These are phyloP conservation scores for Echinosophora koreensis DNA, from an alignment of 306 rosid genomes.

Conservation along the genomic window DNA sequence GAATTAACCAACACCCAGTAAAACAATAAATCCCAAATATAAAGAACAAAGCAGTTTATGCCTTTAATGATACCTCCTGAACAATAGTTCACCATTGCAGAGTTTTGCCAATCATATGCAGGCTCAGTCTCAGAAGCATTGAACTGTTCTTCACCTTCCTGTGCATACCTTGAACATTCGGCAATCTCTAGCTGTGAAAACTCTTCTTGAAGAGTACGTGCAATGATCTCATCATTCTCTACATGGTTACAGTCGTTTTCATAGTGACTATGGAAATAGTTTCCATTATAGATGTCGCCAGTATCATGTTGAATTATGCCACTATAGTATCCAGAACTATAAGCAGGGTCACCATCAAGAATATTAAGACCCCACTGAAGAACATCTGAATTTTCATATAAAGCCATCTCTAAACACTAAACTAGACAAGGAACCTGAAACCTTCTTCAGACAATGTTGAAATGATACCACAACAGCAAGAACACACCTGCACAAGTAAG, in stretches of 20 bases:
- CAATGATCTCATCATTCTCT: constrained; percentile 82
- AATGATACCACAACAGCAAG: constrained; percentile 38
- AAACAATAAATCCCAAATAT: constrained; percentile 7
- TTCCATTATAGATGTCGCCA: constrained; percentile 50
- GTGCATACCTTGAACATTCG: constrained; percentile 55
- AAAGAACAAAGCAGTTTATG: constrained; percentile 23
- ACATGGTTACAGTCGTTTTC: constrained; percentile 57
- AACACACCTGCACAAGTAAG: constrained; percentile 42
- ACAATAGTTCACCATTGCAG: constrained; percentile 54
- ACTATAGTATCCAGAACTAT: constrained; percentile 55
- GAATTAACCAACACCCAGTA: constrained; percentile 33
- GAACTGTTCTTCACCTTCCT: constrained; percentile 56
- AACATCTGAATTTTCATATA: constrained; percentile 65
- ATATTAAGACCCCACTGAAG: constrained; percentile 72
- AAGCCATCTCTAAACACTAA: constrained; percentile 55
- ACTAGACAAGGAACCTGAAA: constrained; percentile 7
- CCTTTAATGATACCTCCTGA: constrained; percentile 54
- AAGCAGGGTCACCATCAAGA: constrained; percentile 62
- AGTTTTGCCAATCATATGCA: constrained; percentile 60
- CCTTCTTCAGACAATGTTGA: constrained; percentile 30
- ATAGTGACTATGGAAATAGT: constrained; percentile 57
- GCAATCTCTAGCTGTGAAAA: constrained; percentile 64
- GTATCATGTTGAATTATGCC: constrained; percentile 52
- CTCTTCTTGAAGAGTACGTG: constrained; percentile 77
- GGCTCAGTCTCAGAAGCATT: constrained; percentile 51